Conservation (phyloP, 2,329 filamentous ascomycete genomes). For the Ophiostoma sp. region DNA sequence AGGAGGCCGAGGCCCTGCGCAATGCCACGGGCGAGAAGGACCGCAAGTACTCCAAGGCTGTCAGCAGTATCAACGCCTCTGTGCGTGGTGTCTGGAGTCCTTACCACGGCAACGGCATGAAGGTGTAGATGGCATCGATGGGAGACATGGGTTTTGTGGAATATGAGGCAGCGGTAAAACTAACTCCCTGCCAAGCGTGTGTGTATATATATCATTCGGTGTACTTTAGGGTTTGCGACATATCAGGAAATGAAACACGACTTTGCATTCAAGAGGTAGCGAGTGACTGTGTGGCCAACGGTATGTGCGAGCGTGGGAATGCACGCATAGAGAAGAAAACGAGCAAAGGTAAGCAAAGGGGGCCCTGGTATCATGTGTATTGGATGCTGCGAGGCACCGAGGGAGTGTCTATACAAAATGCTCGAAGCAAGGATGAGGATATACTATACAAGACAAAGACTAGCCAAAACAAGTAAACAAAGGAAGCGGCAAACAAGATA, state of each 20-base stretch:
- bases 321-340: not conserved
- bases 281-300: not conserved
- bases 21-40: conserved; percentile 73
- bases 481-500: not conserved
- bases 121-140: conserved; percentile 39
- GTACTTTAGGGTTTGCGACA: conserved; percentile 13
- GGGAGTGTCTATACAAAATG: conserved; percentile 13
- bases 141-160: not conserved
- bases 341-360: not conserved
- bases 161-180: not conserved
- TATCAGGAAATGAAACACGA: conserved; percentile 6
- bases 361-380: conserved; percentile 17
- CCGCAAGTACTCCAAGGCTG: conserved; percentile 57
- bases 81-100: conserved; percentile 68
- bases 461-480: not conserved
- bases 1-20: conserved; percentile 70
- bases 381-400: conserved; percentile 19
- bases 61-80: conserved; percentile 59
- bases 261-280: not conserved
- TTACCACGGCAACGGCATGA: conserved; percentile 57
- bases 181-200: not conserved
- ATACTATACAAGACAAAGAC: not conserved
- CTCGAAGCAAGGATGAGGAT: not conserved
- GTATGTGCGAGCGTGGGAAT: not conserved
- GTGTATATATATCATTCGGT: conserved; percentile 10